These are phyloP conservation scores for Crotalaria pallida DNA, from an alignment of 306 rosid genomes.

Conservation along the genomic window DNA sequence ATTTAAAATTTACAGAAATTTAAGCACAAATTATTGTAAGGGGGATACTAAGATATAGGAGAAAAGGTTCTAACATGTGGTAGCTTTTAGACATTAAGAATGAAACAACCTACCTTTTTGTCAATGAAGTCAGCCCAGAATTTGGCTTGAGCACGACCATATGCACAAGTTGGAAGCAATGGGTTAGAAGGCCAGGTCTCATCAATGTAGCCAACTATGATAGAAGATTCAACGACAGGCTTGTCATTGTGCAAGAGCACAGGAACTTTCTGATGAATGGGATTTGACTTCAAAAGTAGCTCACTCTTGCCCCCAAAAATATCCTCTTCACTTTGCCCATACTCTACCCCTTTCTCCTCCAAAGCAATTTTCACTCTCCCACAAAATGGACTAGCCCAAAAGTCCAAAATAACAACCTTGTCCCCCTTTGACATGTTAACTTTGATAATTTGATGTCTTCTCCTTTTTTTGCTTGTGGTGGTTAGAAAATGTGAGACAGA, in stretches of 20 bases:
- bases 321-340: constrained; percentile 43
- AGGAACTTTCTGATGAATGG: constrained; percentile 58
- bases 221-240: constrained; percentile 47
- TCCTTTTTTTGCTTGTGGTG: constrained; percentile 3
- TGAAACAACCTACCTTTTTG: constrained; percentile 39
- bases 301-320: constrained; percentile 67
- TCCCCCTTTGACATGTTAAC: too few relatives aligned
- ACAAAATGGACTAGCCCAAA: constrained; percentile 55
- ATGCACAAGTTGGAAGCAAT: constrained; percentile 47
- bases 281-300: constrained; percentile 46
- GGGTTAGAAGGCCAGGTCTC: constrained; percentile 51
- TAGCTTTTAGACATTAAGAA: background rate
- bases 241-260: constrained; percentile 50
- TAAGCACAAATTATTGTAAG: background rate
- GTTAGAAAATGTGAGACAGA: background rate
- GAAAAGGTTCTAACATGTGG: too few relatives aligned
- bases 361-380: constrained; percentile 53
- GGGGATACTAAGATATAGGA: too few relatives aligned
- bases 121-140: constrained; percentile 67
- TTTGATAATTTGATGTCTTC: background rate
- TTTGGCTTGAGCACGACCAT: constrained; percentile 51
- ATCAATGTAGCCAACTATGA: constrained; percentile 46
- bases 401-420: constrained; percentile 39
- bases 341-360: constrained; percentile 46
- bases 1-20: background rate